Evolutionary conservation across 257 asterid genomes (phyloP).

Genomic region (Phtheirospermum japonicum): DNA sequence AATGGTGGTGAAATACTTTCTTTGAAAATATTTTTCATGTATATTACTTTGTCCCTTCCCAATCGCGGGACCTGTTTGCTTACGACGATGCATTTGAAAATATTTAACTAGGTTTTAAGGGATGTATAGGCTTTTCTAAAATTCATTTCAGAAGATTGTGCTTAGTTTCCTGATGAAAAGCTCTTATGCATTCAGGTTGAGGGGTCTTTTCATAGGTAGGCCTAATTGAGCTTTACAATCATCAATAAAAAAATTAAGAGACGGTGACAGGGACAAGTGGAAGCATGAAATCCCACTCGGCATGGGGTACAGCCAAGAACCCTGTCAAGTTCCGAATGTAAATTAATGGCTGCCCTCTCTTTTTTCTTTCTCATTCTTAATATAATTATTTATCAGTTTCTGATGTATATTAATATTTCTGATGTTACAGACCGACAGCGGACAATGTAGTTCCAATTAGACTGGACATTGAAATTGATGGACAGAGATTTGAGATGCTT

Average conservation of each 20-base stretch:
- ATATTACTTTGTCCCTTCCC: no score
- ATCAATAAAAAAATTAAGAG: conserved; percentile 15
- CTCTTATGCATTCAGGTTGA: background rate
- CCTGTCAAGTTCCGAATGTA: conserved; percentile 86
- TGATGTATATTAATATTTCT: conserved; percentile 5
- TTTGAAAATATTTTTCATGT: no score
- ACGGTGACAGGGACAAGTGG: no score
- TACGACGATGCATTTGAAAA: no score
- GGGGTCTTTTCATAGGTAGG: conserved; percentile 8
- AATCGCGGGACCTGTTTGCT: no score
- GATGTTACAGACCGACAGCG: conserved; percentile 70
- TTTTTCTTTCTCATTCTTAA: background rate
- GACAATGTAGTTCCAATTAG: conserved; percentile 91
- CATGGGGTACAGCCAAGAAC: conserved; percentile 68
- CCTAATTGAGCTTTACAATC: background rate
- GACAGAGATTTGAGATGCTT: conserved; percentile 82
- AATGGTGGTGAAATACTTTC: no score
- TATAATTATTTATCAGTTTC: conserved; percentile 7
- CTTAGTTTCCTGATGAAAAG: no score
- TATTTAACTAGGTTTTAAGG: no score
- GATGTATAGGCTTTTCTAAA: no score
- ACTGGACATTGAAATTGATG: conserved; percentile 84
- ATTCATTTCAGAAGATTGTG: no score
- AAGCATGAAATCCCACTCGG: conserved; percentile 62
- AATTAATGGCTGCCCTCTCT: conserved; percentile 18